Base-by-base conservation (phyloP, 371 early-diverging fungal species). In the Rhizopus sp. region DNA sequence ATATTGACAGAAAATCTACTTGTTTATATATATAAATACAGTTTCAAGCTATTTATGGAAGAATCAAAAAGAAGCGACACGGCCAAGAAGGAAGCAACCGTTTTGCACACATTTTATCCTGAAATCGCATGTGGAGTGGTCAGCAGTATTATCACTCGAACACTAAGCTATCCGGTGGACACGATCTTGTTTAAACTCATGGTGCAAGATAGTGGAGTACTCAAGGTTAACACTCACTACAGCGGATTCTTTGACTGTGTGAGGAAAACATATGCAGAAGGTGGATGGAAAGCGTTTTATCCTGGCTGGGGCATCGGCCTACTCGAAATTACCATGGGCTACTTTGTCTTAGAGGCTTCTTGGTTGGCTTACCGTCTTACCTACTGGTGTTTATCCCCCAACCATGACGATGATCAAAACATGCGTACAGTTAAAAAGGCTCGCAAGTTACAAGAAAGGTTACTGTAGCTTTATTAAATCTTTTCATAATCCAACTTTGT, bases 401-500 rank as follows among this genome's bases (percentile, higher is more conserved):
- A 62, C 37, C 7, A 46, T 12, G 46, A 46, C 7, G 12, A 46
- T 29, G 46, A 46, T 23, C 17, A 29, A 4, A 46, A 46, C 29
- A 57, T 56, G 8, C 52, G 50, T 9, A 39, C 59, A 23, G 55
- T 67, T 41, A 52, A 47, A 60, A 63, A 68, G 37, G 68, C 68
- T 29, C 52, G 63, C 9, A 63, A 56, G 29, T 29, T 67, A 30
- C 38, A 57, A 48, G 60, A 67, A 37, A 55, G 63, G 39, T 44
- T 66, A 4, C 7, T 41, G n/a, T 53, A 53, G 23, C 23, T 23
- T 46, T 29, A 51, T 69, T 86, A 91, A 45, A 92, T 78, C 78
- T 92, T 93, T 64, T 91, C 90, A 78, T 97, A 97, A 68, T 99
- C 99, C 61, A 99, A 72, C 83, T 97, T 98, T 50, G 93, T 90